Evolutionary conservation across 1,284 basidiomycete species (phyloP), one percentile per base, ranked within the genome.

Genomic region (Volvariella surrecta): DNA sequence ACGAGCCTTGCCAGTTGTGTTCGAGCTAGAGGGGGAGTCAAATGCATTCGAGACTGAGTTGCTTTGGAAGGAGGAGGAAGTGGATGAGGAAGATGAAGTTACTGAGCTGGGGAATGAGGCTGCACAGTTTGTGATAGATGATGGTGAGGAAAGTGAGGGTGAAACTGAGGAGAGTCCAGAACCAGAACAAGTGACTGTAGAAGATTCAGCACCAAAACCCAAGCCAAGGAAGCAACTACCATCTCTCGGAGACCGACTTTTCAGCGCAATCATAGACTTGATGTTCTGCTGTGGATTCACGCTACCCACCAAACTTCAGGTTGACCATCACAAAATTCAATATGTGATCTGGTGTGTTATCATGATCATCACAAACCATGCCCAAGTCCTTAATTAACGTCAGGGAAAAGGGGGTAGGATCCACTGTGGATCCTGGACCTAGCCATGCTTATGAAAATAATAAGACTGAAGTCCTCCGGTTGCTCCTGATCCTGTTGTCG

Each of bases 211-310:
- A 43, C 39, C 38, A 39, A 15, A 31, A 34, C 20, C 52, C 6
- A 58, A 58, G 42, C 47, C 49, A 21, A 71, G 55, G 55, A 78
- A 75, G 52, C 67, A 67, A 11, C 56, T 79, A 18, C 89, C 89
- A 1, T 84, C 86, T 7, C 63, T 93, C 1, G 86, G 81, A 1
- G 89, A 93, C 56, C 73, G 76, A 48, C 64, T 95, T 19, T 85
- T 94, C 53, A 77, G 73, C 52, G 80, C 81, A 48, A 66, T 89
- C 4, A 75, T 91, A 48, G 91, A 95, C 58, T 68, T 95, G 20
- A 62, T 94, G 31, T 96, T 94, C 61, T 91, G 89, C 56, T 93
- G 89, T 53, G 90, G 89, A 9, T 94, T 95, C 58, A 94, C 89
- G 1, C 67, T 95, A 11, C 88, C 91, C 4, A 74, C 76, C 24